These are phyloP conservation scores for Leccinellum albellum DNA, from an alignment of 768 basidiomycete genomes.

Conservation along the genomic window DNA sequence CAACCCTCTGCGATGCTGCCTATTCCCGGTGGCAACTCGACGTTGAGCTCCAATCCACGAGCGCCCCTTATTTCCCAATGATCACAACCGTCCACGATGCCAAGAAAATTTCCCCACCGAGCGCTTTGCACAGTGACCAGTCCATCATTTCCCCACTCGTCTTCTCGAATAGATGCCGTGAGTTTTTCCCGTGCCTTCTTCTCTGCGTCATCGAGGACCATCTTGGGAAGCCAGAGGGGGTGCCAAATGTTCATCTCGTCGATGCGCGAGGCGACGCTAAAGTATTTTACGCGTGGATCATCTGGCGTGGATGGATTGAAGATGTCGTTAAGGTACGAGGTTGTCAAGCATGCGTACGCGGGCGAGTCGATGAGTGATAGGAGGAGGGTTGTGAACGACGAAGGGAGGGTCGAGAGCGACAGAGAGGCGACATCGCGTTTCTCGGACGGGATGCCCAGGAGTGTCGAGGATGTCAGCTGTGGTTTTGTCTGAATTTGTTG, in stretches of 20 bases:
- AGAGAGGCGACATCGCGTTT: conserved; percentile 35
- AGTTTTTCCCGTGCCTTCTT: conserved; percentile 49
- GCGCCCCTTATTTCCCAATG: conserved; percentile 97
- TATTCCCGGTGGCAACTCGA: conserved; percentile 55
- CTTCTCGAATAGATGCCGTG: conserved; percentile 37
- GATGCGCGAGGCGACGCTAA: conserved; percentile 81
- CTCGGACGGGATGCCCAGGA: conserved; percentile 5
- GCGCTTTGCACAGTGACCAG: conserved; percentile 90
- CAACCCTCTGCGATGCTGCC: conserved; percentile 40
- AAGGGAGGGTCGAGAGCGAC: conserved; percentile 65
- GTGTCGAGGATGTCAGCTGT: not conserved
- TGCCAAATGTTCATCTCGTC: conserved; percentile 73
- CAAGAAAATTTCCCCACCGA: conserved; percentile 94
- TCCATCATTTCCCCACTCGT: conserved; percentile 84
- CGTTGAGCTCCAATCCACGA: conserved; percentile 65
- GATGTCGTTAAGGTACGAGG: conserved; percentile 68
- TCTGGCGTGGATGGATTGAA: conserved; percentile 86
- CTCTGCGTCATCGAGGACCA: conserved; percentile 86
- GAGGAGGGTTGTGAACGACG: conserved; percentile 82
- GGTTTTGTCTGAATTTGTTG: not conserved
- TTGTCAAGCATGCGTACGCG: conserved; percentile 91
- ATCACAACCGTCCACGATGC: conserved; percentile 84
- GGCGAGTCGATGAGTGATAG: conserved; percentile 92
- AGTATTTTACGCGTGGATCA: conserved; percentile 83
- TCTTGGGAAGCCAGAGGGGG: conserved; percentile 95